Percentiles rank a stretch among this genome's conserved stretches.
Conservation (phyloP, 805 yeast genomes). For the Lipomyces orientalis region DNA sequence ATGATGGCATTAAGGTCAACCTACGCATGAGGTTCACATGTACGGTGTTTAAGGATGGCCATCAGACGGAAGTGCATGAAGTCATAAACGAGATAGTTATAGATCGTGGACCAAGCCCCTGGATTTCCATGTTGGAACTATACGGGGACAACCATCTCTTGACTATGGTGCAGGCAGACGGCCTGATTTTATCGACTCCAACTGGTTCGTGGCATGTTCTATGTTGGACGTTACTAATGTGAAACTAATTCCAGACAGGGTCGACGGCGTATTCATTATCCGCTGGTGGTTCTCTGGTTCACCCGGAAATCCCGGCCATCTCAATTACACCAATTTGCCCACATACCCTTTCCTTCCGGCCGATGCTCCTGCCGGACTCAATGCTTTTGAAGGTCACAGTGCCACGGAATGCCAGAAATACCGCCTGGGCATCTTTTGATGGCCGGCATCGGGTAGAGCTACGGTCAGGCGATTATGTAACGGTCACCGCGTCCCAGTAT, state of each 20-base stretch:
- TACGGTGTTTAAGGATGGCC: slow-evolving; percentile 60
- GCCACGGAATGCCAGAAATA: slow-evolving; percentile 76
- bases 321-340: slow-evolving; percentile 96
- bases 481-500: slow-evolving; percentile 82
- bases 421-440: slow-evolving; percentile 97
- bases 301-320: slow-evolving; percentile 91
- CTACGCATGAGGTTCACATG: slow-evolving; percentile 89
- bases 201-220: slow-evolving; percentile 48
- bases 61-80: slow-evolving; percentile 52
- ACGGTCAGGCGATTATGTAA: slow-evolving; percentile 80
- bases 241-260: slow-evolving; percentile 51
- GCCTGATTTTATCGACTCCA: slow-evolving; percentile 89
- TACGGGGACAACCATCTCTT: slow-evolving; percentile 85
- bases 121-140: slow-evolving; percentile 84
- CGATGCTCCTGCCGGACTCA: slow-evolving; percentile 91
- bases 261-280: slow-evolving; percentile 93
- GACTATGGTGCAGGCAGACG: slow-evolving; percentile 94
- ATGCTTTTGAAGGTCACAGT: slow-evolving; percentile 83
- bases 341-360: slow-evolving; percentile 90
- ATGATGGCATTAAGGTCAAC: slow-evolving; percentile 75
- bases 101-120: slow-evolving; percentile 94
- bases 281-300: slow-evolving; percentile 94
- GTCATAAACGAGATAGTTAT: slow-evolving; percentile 88
- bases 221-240: not conserved
- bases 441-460: slow-evolving; percentile 88